phyloP scores from a whole-genome alignment of 192 early-diverging fungal genomes.

The Podila epicladia region DNA sequence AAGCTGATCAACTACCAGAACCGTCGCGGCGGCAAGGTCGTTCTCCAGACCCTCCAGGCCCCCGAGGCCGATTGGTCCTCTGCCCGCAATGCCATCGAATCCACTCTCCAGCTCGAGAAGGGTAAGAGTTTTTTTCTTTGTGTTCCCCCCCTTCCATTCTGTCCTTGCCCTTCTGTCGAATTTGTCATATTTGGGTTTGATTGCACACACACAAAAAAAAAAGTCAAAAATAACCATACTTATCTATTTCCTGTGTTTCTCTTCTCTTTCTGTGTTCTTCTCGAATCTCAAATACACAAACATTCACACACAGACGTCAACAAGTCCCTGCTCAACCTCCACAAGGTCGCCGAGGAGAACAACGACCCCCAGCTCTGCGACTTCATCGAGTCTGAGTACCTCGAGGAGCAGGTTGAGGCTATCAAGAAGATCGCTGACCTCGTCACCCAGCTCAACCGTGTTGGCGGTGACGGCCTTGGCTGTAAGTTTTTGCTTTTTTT shows the following conservation, averaged over 20 bases:
- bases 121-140: slow-evolving; percentile 29
- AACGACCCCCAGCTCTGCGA: slow-evolving; percentile 66
- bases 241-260: neutral
- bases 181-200: neutral
- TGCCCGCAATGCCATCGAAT: slow-evolving; percentile 67
- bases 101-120: slow-evolving; percentile 65
- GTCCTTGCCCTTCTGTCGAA: neutral
- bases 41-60: slow-evolving; percentile 60
- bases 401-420: slow-evolving; percentile 64
- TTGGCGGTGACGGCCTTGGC: slow-evolving; percentile 59
- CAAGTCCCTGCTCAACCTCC: slow-evolving; percentile 64
- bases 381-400: slow-evolving; percentile 59
- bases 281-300: no score
- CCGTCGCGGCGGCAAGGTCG: slow-evolving; percentile 64
- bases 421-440: slow-evolving; percentile 65
- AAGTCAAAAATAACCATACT: neutral
- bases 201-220: neutral
- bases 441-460: slow-evolving; percentile 65
- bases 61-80: slow-evolving; percentile 65
- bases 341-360: slow-evolving; percentile 60
- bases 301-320: slow-evolving; percentile 57
- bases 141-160: neutral
- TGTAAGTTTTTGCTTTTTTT: slow-evolving; percentile 15
- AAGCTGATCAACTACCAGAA: slow-evolving; percentile 64
- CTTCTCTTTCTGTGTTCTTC: neutral